Percentiles rank a stretch among this genome's conserved stretches.
These are phyloP conservation scores for Apophysomyces variabilis DNA, from an alignment of 371 early-diverging fungal species.

Conservation along the genomic window DNA sequence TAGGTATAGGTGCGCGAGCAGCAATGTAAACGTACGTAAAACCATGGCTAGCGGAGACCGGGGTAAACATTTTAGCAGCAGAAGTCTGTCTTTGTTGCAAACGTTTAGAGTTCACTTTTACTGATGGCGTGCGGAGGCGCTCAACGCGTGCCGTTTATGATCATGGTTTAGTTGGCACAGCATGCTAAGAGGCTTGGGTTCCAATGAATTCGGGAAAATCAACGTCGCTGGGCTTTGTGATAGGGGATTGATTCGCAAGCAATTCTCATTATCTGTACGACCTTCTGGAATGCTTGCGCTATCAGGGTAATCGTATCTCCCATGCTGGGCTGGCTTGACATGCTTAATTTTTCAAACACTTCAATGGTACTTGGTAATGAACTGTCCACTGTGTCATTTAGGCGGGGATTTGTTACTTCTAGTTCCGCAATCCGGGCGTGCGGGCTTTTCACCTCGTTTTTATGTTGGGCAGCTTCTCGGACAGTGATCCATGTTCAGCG, in stretches of 20 bases:
- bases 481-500: neutral
- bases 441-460: neutral
- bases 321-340: too few species aligned
- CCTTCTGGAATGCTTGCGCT: too few species aligned
- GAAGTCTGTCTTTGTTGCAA: neutral
- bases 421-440: neutral
- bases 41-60: constrained; percentile 14
- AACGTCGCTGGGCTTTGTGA: neutral
- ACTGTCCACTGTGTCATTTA: neutral
- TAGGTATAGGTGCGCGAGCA: neutral
- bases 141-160: neutral
- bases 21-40: constrained; percentile 18
- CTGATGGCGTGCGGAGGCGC: neutral
- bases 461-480: neutral
- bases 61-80: constrained; percentile 15
- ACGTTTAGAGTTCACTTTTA: neutral
- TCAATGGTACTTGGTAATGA: too few species aligned
- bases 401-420: neutral
- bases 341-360: too few species aligned
- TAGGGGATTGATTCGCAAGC: too few species aligned
- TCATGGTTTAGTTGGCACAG: neutral
- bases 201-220: neutral
- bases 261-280: too few species aligned
- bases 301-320: too few species aligned
- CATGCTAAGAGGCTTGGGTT: neutral